Conservation (phyloP, 2,329 filamentous ascomycete species). For the Colletotrichum sp. region DNA sequence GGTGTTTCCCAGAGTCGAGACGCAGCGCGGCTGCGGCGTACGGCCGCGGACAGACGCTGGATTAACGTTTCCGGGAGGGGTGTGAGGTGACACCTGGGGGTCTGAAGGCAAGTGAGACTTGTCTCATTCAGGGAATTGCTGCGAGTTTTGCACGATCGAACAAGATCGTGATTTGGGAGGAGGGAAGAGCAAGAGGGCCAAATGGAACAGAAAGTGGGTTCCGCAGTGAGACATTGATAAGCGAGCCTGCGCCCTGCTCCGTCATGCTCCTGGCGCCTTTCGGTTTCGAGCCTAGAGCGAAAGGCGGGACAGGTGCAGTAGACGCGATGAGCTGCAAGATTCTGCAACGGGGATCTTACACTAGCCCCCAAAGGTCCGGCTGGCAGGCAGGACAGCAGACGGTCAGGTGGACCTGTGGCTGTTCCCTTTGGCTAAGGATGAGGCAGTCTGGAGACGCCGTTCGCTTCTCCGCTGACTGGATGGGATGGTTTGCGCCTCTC, state of each 20-base stretch:
- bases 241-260: not conserved
- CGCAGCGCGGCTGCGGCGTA: slow-evolving; percentile 6
- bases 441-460: not conserved
- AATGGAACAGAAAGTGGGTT: not conserved
- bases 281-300: not conserved
- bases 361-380: not conserved
- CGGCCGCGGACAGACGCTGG: not conserved
- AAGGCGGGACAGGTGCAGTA: not conserved
- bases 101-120: not conserved
- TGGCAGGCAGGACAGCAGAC: not conserved
- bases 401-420: not conserved
- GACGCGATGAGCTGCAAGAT: slow-evolving; percentile 1
- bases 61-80: not conserved
- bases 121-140: not conserved
- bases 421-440: not conserved
- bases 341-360: slow-evolving; percentile 19
- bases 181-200: not conserved
- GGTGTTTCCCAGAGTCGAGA: not conserved
- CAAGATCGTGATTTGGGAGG: slow-evolving; percentile 2
- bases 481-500: not conserved
- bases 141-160: slow-evolving; percentile 2
- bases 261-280: slow-evolving; percentile 7
- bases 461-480: not conserved
- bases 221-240: slow-evolving; percentile 6
- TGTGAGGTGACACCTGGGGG: not conserved